Evolutionary conservation across 176 grass and related monocot genomes (phyloP).

Genomic region (Chrysopogon serrulatus): DNA sequence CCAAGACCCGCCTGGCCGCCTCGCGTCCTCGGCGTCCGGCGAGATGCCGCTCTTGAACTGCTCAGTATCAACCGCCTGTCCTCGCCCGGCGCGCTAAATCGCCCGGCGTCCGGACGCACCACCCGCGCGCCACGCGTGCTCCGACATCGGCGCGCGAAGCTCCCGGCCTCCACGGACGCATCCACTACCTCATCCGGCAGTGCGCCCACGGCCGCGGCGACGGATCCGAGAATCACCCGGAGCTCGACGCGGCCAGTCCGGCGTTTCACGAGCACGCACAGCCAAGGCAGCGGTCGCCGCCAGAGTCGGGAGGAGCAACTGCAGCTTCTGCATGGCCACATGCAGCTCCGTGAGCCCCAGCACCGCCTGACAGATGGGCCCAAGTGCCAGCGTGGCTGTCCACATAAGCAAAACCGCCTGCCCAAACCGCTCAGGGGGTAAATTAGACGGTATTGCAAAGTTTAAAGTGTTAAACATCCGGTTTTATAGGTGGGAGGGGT

Average conservation of each 20-base stretch:
- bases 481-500: too few relatives aligned
- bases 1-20: slow-evolving; percentile 54
- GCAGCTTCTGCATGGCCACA: slow-evolving; percentile 72
- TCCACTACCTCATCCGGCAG: slow-evolving; percentile 20
- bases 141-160: slow-evolving; percentile 48
- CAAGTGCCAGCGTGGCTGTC: too few relatives aligned
- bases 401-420: too few relatives aligned
- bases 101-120: slow-evolving; percentile 36
- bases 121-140: slow-evolving; percentile 49
- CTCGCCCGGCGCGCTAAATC: slow-evolving; percentile 23
- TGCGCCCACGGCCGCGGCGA: slow-evolving; percentile 66
- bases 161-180: slow-evolving; percentile 38
- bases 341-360: slow-evolving; percentile 85
- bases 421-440: too few relatives aligned
- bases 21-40: slow-evolving; percentile 38
- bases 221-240: slow-evolving; percentile 37
- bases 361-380: too few relatives aligned
- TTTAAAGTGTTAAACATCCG: too few relatives aligned
- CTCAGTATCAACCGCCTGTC: slow-evolving; percentile 53
- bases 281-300: slow-evolving; percentile 32
- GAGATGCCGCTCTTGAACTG: slow-evolving; percentile 59
- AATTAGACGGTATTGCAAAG: too few relatives aligned
- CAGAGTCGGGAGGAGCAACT: slow-evolving; percentile 65
- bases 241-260: slow-evolving; percentile 54
- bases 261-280: slow-evolving; percentile 74